phyloP scores from a whole-genome alignment of 2,329 filamentous ascomycete genomes.

The Verticillium dahliae region DNA sequence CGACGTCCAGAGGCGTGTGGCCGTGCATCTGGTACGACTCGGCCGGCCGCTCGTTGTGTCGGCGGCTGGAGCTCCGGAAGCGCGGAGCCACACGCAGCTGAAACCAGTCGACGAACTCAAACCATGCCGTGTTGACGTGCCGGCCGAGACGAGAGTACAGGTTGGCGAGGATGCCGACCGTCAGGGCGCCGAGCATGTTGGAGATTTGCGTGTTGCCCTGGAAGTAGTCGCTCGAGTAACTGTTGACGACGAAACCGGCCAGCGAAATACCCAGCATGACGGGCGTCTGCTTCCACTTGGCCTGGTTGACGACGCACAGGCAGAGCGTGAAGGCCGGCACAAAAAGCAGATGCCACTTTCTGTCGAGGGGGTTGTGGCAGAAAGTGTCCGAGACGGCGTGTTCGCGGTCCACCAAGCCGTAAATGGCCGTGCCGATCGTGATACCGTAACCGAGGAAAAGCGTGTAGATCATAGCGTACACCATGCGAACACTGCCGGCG shows the following conservation, averaged over 20 bases:
- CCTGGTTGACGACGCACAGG: conserved; percentile 72
- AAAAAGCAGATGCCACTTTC: conserved; percentile 47
- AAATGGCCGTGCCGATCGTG: conserved; percentile 53
- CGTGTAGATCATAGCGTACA: conserved; percentile 64
- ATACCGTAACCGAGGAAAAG: conserved; percentile 62
- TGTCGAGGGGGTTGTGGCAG: conserved; percentile 32
- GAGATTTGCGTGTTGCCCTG: conserved; percentile 65
- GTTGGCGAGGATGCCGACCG: conserved; percentile 72
- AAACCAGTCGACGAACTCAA: conserved; percentile 44
- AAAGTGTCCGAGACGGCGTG: conserved; percentile 36
- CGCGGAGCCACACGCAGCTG: conserved; percentile 35
- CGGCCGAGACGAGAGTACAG: conserved; percentile 65
- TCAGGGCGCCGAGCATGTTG: conserved; percentile 70
- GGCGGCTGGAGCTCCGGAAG: conserved; percentile 20
- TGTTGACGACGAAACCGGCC: conserved; percentile 69
- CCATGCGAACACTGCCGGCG: conserved; percentile 61
- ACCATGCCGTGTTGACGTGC: conserved; percentile 46
- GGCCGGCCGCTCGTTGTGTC: conserved; percentile 17
- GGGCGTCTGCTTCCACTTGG: conserved; percentile 71
- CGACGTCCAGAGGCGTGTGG: conserved; percentile 3
- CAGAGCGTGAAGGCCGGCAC: conserved; percentile 63
- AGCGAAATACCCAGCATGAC: conserved; percentile 70
- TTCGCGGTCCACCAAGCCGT: conserved; percentile 45
- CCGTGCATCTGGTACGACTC: conserved; percentile 9
- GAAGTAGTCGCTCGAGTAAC: conserved; percentile 62